Base-by-base conservation (phyloP, 2,329 filamentous ascomycete genomes). In the Calonectria multiphialidica region DNA sequence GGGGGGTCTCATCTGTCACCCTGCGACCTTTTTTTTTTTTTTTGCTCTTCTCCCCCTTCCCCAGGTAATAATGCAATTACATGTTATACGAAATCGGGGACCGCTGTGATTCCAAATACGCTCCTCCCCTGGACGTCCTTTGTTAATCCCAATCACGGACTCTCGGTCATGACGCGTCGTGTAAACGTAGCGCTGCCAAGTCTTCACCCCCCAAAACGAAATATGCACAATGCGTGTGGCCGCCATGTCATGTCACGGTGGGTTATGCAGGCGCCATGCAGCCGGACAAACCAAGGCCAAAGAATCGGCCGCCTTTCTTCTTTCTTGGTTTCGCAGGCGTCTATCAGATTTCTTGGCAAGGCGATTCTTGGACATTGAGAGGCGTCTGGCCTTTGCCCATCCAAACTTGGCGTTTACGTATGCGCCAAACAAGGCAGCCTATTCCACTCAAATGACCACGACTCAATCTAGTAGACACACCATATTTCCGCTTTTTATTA, bases 281-380 rank as follows among this genome's bases (percentile, higher is more conserved):
- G 47, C 35, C 37, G 23, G 37, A 10, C 63, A 65, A 50, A 47
- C 45, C 47, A 66, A 18, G 37, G 63, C 63, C 47, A 55, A 66
- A 66, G 35, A 66, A 66, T 45, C 25, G 21, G 21, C 35, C 25
- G 25, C n/a, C 35, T 37, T 61, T 28, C 45, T 33, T 16, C n/a
- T 15, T 30, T 61, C 50, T 23, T 37, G 28, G 50, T 67, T 67
- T 49, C 65, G 35, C n/a, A 18, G 28, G 65, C 65, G 50, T 67
- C 53, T 67, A 67, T 67, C 65, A 49, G 35, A 33, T n/a, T 8
- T n/a, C 65, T 67, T 67, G 65, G 65, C 65, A 67, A 28, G 64
- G 30, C 65, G 25, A 15, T n/a, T 45, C 40, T 33, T 21, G 3
- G 12, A n/a, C 30, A 57, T 57, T 13, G 5, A 25, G 64, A 45